Evolutionary conservation across 768 basidiomycete genomes (phyloP).

Genomic region (Phaffia tasmanica): DNA sequence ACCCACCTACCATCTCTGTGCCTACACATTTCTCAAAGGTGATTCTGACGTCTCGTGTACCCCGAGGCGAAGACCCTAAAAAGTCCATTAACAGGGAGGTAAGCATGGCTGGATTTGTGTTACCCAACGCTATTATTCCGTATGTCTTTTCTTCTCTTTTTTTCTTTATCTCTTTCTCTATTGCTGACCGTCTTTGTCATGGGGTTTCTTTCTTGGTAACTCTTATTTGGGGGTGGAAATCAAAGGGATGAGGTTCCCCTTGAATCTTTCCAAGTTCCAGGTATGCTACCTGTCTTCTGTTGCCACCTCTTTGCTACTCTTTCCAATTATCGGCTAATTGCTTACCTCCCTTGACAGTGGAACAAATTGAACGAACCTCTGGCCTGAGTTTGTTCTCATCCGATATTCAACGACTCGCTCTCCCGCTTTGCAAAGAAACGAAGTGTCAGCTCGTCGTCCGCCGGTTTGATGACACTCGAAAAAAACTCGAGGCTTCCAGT

Average conservation of each 20-base stretch:
- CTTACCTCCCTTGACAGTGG: constrained; percentile 48
- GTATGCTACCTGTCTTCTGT: constrained; percentile 42
- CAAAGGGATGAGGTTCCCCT: constrained; percentile 58
- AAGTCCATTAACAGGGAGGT: constrained; percentile 45
- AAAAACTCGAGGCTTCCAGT: constrained; percentile 32
- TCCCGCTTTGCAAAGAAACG: constrained; percentile 76
- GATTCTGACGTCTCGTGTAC: constrained; percentile 61
- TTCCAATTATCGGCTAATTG: neutral
- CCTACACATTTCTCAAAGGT: constrained; percentile 99
- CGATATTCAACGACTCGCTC: constrained; percentile 58
- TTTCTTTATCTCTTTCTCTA: too few species aligned
- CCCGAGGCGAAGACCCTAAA: constrained; percentile 7
- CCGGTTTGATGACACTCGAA: constrained; percentile 81
- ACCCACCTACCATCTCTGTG: constrained; percentile 77
- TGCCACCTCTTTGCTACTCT: neutral
- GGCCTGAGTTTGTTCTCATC: constrained; percentile 81
- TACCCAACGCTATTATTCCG: constrained; percentile 86
- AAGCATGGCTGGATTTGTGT: constrained; percentile 82
- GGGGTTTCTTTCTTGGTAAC: too few species aligned
- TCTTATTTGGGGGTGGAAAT: too few species aligned
- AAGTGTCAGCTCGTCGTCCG: constrained; percentile 81
- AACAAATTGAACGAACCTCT: constrained; percentile 79
- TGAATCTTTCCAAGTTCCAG: constrained; percentile 67
- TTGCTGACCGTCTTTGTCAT: too few species aligned
- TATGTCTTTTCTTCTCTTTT: too few species aligned